Evolutionary conservation across 257 asterid genomes (phyloP).

Genomic region (Solanum ossicruentum): DNA sequence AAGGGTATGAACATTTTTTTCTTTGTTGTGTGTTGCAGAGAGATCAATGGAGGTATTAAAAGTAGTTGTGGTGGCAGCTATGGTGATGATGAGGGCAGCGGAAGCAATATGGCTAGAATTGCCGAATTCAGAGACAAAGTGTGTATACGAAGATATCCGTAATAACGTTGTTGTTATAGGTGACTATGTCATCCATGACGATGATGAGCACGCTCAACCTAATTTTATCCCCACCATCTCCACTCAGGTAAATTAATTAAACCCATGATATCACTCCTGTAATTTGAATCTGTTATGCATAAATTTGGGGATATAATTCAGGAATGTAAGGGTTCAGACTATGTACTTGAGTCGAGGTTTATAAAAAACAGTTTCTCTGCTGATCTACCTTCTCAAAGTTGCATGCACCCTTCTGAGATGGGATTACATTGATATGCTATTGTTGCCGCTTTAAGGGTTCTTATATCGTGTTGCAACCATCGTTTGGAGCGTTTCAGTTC

Average conservation of each 20-base stretch:
- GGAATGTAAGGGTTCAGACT: neutral
- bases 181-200: conserved; percentile 43
- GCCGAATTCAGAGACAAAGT: conserved; percentile 48
- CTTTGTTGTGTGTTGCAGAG: neutral
- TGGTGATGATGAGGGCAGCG: conserved; percentile 21
- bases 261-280: neutral
- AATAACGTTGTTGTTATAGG: conserved; percentile 55
- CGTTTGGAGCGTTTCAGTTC: neutral
- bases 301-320: neutral
- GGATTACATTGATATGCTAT: neutral
- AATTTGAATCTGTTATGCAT: neutral
- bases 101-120: conserved; percentile 58
- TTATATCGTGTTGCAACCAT: neutral
- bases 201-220: conserved; percentile 13
- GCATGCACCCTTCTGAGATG: neutral
- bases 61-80: neutral
- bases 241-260: conserved; percentile 29
- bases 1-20: neutral
- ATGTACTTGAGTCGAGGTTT: neutral
- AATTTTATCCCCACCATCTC: conserved; percentile 38
- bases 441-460: neutral
- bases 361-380: neutral
- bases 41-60: neutral
- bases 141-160: conserved; percentile 58
- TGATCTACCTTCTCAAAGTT: too few species aligned